Percentiles rank a stretch among this genome's conserved stretches.
These are phyloP conservation scores for Tribonema minus DNA, from an alignment of 108 stramenopile species.

Conservation along the genomic window DNA sequence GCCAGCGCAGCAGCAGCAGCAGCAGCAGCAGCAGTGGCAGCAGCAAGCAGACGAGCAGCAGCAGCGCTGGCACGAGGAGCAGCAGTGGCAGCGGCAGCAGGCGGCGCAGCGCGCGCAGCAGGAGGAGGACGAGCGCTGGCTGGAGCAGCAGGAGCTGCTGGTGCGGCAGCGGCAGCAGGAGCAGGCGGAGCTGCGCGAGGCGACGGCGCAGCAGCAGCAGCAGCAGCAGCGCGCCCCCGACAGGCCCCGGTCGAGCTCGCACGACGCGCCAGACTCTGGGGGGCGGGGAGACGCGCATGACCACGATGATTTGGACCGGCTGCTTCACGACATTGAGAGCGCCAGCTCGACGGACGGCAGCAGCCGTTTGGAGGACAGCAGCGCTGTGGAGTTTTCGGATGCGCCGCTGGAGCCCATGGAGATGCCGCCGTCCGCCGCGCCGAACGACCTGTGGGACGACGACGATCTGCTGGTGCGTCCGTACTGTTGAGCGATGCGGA, in stretches of 20 bases:
- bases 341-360: background rate
- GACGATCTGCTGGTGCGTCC: too few relatives aligned
- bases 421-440: slow-evolving; percentile 21
- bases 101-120: background rate
- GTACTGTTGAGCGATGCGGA: too few relatives aligned
- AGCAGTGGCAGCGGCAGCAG: background rate
- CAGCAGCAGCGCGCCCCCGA: background rate
- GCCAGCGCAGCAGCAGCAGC: too few relatives aligned
- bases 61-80: background rate
- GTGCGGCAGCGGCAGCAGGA: background rate
- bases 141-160: slow-evolving; percentile 1
- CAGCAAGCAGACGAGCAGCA: slow-evolving; percentile 6
- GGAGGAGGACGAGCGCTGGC: slow-evolving; percentile 17
- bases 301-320: background rate
- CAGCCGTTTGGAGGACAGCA: background rate
- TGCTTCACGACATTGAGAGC: background rate
- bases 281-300: background rate
- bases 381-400: too few relatives aligned
- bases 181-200: background rate
- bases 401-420: slow-evolving; percentile 33
- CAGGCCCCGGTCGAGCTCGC: background rate
- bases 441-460: slow-evolving; percentile 35
- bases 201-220: background rate
- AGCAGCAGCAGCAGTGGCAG: background rate
- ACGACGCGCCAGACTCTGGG: background rate